These are phyloP conservation scores for Phyllostachys edulis DNA, from an alignment of 176 grass and related monocot genomes.

Conservation along the genomic window DNA sequence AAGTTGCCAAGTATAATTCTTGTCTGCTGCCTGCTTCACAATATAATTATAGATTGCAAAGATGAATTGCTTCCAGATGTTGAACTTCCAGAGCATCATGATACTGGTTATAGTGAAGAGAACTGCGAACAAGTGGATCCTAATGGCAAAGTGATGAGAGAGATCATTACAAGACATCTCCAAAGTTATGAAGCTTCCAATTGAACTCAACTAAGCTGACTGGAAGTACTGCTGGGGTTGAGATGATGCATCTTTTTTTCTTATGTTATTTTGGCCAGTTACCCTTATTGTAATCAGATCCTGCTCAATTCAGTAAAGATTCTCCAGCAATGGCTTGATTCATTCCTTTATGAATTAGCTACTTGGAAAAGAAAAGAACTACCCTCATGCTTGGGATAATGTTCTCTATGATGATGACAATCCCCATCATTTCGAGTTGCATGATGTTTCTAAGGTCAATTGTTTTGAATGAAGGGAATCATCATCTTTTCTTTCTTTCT, in stretches of 20 bases:
- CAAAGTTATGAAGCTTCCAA: slow-evolving; percentile 22
- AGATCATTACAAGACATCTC: slow-evolving; percentile 65
- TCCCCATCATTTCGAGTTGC: too few relatives aligned
- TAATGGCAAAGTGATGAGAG: slow-evolving; percentile 69
- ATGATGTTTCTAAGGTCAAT: too few relatives aligned
- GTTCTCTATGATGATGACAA: slow-evolving; percentile 15
- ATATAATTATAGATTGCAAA: slow-evolving; percentile 83
- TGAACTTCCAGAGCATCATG: slow-evolving; percentile 69
- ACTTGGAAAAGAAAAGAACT: slow-evolving; percentile 9
- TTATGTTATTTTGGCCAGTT: slow-evolving; percentile 18
- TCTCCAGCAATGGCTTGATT: slow-evolving; percentile 24
- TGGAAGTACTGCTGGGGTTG: background rate
- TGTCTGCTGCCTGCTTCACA: slow-evolving; percentile 94
- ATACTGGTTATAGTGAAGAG: slow-evolving; percentile 69
- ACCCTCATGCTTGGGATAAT: slow-evolving; percentile 15
- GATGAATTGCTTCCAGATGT: slow-evolving; percentile 67
- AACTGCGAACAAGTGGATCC: slow-evolving; percentile 59
- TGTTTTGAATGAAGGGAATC: too few relatives aligned
- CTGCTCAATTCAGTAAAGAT: slow-evolving; percentile 19
- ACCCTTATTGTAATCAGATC: slow-evolving; percentile 27
- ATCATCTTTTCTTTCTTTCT: too few relatives aligned
- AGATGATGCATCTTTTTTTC: slow-evolving; percentile 22
- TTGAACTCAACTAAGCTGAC: slow-evolving; percentile 24
- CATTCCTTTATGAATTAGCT: slow-evolving; percentile 17
- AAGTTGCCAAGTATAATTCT: slow-evolving; percentile 97